Conservation (phyloP, 768 basidiomycete genomes). For the Rickenella mellea region DNA sequence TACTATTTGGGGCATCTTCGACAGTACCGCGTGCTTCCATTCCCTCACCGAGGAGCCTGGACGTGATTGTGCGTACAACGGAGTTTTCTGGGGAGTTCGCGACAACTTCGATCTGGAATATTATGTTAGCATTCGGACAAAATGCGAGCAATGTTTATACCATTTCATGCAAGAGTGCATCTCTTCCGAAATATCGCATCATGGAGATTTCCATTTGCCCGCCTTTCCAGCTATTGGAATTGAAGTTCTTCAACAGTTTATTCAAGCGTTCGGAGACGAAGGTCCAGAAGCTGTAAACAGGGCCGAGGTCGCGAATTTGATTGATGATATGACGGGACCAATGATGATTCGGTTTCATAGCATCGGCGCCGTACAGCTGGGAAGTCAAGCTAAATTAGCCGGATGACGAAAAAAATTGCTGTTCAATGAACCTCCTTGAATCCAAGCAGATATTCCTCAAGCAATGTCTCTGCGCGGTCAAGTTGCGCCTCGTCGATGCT, state of each 20-base stretch:
- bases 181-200: slow-evolving; percentile 17
- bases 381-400: not conserved
- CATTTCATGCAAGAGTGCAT: slow-evolving; percentile 5
- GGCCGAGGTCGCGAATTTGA: slow-evolving; percentile 17
- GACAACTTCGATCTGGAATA: too few relatives aligned
- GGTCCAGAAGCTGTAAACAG: slow-evolving; percentile 21
- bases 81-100: too few relatives aligned
- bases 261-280: slow-evolving; percentile 21
- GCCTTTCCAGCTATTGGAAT: slow-evolving; percentile 18
- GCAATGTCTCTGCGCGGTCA: too few relatives aligned
- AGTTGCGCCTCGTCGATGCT: slow-evolving; percentile 4
- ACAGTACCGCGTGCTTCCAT: slow-evolving; percentile 10
- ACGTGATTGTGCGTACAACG: slow-evolving; percentile 1
- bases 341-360: slow-evolving; percentile 23
- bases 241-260: slow-evolving; percentile 19
- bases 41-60: not conserved
- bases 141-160: too few relatives aligned
- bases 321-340: slow-evolving; percentile 17
- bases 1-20: slow-evolving; percentile 8
- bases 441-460: slow-evolving; percentile 5
- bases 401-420: not conserved
- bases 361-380: slow-evolving; percentile 16
- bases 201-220: slow-evolving; percentile 21
- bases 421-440: slow-evolving; percentile 3
- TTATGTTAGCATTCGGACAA: too few relatives aligned